A percentile compares a stretch with the other conserved stretches of the same genome.
Conservation (phyloP, 2,329 filamentous ascomycete species). For the Aspergillus sp. region DNA sequence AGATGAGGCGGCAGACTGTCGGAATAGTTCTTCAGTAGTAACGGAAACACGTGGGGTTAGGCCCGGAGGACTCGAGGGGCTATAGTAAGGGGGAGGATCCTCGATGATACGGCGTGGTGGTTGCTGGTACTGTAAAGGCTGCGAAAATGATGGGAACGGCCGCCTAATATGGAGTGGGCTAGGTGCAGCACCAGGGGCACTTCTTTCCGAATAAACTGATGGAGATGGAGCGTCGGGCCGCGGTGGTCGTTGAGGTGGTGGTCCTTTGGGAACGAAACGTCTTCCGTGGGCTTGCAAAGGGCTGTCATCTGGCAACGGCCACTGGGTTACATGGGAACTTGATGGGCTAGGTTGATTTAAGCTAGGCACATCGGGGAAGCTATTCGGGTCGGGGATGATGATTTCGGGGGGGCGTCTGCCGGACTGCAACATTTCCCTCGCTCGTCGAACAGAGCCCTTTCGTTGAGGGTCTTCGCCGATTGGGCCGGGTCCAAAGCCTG, state of each 20-base stretch:
- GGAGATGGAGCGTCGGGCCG: constrained; percentile 36
- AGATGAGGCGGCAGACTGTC: constrained; percentile 22
- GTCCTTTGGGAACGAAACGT: constrained; percentile 26
- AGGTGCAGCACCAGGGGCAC: constrained; percentile 18
- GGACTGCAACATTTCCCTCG: constrained; percentile 29
- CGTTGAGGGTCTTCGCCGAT: constrained; percentile 8
- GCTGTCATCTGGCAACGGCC: constrained; percentile 40
- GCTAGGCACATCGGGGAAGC: constrained; percentile 6
- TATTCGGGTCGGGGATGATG: constrained; percentile 8
- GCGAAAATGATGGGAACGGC: constrained; percentile 23
- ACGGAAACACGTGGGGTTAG: constrained; percentile 21
- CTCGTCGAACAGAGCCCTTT: constrained; percentile 31
- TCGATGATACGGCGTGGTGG: constrained; percentile 12
- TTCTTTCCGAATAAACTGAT: constrained; percentile 30
- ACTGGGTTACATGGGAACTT: constrained; percentile 38
- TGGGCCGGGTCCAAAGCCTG: constrained; percentile 5
- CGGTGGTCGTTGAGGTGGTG: constrained; percentile 38
- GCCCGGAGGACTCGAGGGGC: constrained; percentile 17
- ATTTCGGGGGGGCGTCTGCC: constrained; percentile 20
- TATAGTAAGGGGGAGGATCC: constrained; percentile 9
- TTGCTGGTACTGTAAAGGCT: constrained; percentile 16
- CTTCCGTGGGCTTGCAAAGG: constrained; percentile 17
- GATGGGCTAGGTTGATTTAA: constrained; percentile 5
- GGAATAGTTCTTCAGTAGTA: constrained; percentile 23
- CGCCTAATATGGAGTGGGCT: constrained; percentile 17